Conservation (phyloP, 768 basidiomycete species). For the Amanita pallidorosea region DNA sequence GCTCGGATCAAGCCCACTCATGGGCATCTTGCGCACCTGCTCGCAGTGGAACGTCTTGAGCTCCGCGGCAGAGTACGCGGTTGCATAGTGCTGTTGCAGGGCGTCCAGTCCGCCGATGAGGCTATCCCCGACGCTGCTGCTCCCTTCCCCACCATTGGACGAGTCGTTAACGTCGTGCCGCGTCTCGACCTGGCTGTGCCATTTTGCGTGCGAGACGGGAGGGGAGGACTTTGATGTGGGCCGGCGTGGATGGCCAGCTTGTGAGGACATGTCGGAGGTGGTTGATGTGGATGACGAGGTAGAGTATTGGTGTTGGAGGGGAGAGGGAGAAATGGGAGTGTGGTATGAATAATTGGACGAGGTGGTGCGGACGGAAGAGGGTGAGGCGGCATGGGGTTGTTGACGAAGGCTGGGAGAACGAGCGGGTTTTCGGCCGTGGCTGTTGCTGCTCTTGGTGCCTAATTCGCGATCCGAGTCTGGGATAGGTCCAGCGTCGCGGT, state of each 20-base stretch:
- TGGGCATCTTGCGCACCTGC: conserved; percentile 89
- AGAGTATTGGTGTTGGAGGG: conserved; percentile 55
- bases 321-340: conserved; percentile 50
- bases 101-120: conserved; percentile 27
- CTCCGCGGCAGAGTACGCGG: conserved; percentile 63
- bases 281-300: conserved; percentile 17
- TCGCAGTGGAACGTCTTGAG: conserved; percentile 94
- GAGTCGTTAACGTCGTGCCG: neutral
- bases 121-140: neutral
- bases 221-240: conserved; percentile 3
- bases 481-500: neutral
- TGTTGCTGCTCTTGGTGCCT: neutral
- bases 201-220: neutral
- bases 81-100: conserved; percentile 52
- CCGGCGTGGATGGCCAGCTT: conserved; percentile 15
- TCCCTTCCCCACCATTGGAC: conserved; percentile 5
- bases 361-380: conserved; percentile 38
- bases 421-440: neutral
- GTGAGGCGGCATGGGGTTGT: conserved; percentile 25
- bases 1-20: conserved; percentile 86
- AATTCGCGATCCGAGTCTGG: conserved; percentile 14
- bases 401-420: conserved; percentile 3
- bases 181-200: conserved; percentile 6
- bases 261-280: conserved; percentile 15
- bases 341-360: conserved; percentile 46